A percentile compares a stretch with the other conserved stretches of the same genome.
phyloP scores from a whole-genome alignment of 2,329 filamentous ascomycete genomes.

The Nakataea oryzae region DNA sequence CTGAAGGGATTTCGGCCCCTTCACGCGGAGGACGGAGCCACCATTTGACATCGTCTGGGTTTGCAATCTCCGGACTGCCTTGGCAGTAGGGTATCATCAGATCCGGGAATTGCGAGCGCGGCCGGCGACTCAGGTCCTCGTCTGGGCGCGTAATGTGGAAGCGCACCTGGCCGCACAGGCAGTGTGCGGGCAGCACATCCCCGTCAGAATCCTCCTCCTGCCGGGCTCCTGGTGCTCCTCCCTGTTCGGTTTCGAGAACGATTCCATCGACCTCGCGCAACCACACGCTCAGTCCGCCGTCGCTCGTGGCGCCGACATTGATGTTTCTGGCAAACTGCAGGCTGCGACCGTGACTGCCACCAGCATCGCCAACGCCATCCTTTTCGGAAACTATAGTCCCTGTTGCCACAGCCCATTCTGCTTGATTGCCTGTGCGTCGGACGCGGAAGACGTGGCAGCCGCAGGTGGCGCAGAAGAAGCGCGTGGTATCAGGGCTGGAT shows the following conservation, averaged over 20 bases:
- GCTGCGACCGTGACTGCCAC: not conserved
- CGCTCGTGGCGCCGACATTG: constrained; percentile 19
- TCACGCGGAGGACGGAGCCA: constrained; percentile 35
- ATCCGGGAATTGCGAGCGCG: constrained; percentile 40
- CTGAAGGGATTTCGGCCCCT: no score
- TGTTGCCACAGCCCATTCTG: constrained; percentile 25
- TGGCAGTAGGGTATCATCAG: constrained; percentile 36
- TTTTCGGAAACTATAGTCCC: constrained; percentile 16
- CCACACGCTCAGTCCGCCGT: constrained; percentile 26
- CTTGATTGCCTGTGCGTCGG: not conserved
- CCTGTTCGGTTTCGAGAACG: constrained; percentile 1
- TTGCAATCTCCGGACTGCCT: constrained; percentile 21
- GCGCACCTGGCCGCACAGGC: constrained; percentile 41
- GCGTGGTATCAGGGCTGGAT: constrained; percentile 7
- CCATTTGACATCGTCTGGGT: constrained; percentile 43
- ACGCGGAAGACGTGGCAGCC: constrained; percentile 29
- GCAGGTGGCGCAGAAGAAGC: constrained; percentile 28
- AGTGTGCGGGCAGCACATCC: constrained; percentile 14
- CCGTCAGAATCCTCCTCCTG: not conserved
- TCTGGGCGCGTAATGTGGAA: constrained; percentile 49
- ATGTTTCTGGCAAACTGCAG: constrained; percentile 10
- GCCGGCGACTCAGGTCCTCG: constrained; percentile 24
- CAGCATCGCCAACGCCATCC: not conserved
- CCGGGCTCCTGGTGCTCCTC: not conserved
- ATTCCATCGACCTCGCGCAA: constrained; percentile 9